Percentiles rank a stretch among this genome's conserved stretches.
Evolutionary conservation across 2,329 filamentous ascomycete species (phyloP).

Genomic region (Didymella pinodella): DNA sequence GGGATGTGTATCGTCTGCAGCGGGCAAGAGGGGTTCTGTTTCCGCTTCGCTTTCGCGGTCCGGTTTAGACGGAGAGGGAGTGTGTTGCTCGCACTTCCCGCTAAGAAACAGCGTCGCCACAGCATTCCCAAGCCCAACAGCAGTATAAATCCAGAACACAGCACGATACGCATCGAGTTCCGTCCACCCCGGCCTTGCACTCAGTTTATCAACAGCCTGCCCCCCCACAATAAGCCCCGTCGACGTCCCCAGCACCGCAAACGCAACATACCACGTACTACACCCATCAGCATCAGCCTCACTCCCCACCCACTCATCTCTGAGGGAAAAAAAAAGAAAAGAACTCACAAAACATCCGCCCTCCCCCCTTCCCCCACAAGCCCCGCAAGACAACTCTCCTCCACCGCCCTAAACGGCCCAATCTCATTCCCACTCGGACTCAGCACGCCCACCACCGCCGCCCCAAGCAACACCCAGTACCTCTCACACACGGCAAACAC

Average conservation of each 20-base stretch:
- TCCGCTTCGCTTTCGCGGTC: slow-evolving; percentile 2
- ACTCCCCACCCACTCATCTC: too few species aligned
- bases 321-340: too few species aligned
- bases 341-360: slow-evolving; percentile 42
- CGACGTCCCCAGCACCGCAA: slow-evolving; percentile 50
- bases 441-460: slow-evolving; percentile 51
- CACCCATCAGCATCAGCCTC: not conserved
- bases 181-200: slow-evolving; percentile 45
- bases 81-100: slow-evolving; percentile 46
- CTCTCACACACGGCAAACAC: slow-evolving; percentile 47
- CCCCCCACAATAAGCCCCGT: slow-evolving; percentile 48
- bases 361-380: slow-evolving; percentile 40
- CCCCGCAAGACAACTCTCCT: slow-evolving; percentile 51
- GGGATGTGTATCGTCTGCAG: slow-evolving; percentile 6
- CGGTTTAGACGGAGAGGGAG: not conserved
- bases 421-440: slow-evolving; percentile 53
- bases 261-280: slow-evolving; percentile 51
- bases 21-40: slow-evolving; percentile 38
- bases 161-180: slow-evolving; percentile 50
- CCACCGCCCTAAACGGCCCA: slow-evolving; percentile 52
- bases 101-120: slow-evolving; percentile 52
- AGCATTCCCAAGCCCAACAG: slow-evolving; percentile 52
- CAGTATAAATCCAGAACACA: slow-evolving; percentile 55
- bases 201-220: slow-evolving; percentile 47
- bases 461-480: slow-evolving; percentile 44